Evolutionary conservation across 2,329 filamentous ascomycete genomes (phyloP).

Genomic region (Sclerotinia subarctica): DNA sequence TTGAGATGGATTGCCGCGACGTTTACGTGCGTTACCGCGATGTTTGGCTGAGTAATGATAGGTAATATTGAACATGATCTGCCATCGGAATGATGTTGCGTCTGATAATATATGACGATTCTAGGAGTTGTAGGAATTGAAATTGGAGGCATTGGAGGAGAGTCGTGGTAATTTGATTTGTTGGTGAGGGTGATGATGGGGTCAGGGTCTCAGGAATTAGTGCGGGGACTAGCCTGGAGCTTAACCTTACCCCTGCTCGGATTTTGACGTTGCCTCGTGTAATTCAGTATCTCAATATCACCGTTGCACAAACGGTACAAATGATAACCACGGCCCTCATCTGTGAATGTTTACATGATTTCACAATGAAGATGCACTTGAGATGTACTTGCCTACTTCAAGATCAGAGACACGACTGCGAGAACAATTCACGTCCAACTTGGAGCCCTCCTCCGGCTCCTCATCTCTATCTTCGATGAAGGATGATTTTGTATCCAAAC

Average conservation of each 20-base stretch:
- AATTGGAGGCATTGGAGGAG: constrained; percentile 34
- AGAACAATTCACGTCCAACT: not conserved
- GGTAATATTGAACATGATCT: constrained; percentile 60
- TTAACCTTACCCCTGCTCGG: not conserved
- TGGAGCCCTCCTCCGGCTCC: not conserved
- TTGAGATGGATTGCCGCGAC: constrained; percentile 85
- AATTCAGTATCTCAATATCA: not conserved
- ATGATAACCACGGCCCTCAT: not conserved
- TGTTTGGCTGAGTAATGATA: constrained; percentile 45
- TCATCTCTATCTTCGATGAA: not conserved
- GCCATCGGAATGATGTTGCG: constrained; percentile 53
- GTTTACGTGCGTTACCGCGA: constrained; percentile 75
- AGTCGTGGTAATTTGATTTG: constrained; percentile 1
- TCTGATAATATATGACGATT: constrained; percentile 62
- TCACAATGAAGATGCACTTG: not conserved
- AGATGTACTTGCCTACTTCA: not conserved
- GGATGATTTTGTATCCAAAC: not conserved
- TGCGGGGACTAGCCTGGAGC: not conserved
- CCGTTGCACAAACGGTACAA: not conserved
- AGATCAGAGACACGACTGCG: not conserved
- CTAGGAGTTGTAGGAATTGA: constrained; percentile 30
- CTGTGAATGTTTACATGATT: not conserved
- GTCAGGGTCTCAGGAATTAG: constrained; percentile 4
- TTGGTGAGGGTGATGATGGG: constrained; percentile 7
- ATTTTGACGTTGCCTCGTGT: not conserved